Evolutionary conservation across 1,139 yeast species (phyloP).

Genomic region (Blastobotrys apis): DNA sequence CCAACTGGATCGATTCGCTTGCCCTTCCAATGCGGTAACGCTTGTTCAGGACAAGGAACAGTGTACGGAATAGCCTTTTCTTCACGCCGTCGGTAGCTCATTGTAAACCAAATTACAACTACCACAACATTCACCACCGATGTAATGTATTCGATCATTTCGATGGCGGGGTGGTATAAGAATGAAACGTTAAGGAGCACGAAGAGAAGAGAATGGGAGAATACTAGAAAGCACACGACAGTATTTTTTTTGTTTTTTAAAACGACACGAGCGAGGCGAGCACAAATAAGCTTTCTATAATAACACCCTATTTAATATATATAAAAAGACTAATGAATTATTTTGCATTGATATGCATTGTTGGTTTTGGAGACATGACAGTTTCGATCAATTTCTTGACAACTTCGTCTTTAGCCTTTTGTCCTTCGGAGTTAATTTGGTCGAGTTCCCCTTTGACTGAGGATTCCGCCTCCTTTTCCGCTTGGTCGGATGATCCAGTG

Average conservation of each 20-base stretch:
- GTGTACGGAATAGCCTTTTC: slow-evolving; percentile 12
- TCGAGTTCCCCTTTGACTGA: slow-evolving; percentile 43
- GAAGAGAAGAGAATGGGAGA: too few relatives aligned
- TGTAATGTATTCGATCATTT: neutral
- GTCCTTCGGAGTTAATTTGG: slow-evolving; percentile 58
- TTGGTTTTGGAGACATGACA: slow-evolving; percentile 73
- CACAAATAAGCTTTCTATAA: neutral
- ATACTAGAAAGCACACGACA: too few relatives aligned
- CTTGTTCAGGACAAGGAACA: slow-evolving; percentile 63
- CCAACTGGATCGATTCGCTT: slow-evolving; percentile 62
- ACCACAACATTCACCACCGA: slow-evolving; percentile 1
- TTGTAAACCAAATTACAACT: slow-evolving; percentile 10
- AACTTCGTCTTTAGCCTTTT: slow-evolving; percentile 61
- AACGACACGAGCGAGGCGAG: too few relatives aligned
- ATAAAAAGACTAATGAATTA: neutral
- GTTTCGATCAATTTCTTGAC: slow-evolving; percentile 75
- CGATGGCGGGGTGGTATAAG: neutral
- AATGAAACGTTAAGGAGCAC: neutral
- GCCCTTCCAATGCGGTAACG: slow-evolving; percentile 91
- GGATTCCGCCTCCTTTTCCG: slow-evolving; percentile 66
- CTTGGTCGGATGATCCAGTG: slow-evolving; percentile 60
- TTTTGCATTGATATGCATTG: slow-evolving; percentile 71
- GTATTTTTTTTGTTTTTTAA: too few relatives aligned
- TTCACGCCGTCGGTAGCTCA: slow-evolving; percentile 14
- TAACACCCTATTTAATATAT: neutral